phyloP scores from a whole-genome alignment of 2,329 filamentous ascomycete species.

The Cyphellophora attinorum region DNA sequence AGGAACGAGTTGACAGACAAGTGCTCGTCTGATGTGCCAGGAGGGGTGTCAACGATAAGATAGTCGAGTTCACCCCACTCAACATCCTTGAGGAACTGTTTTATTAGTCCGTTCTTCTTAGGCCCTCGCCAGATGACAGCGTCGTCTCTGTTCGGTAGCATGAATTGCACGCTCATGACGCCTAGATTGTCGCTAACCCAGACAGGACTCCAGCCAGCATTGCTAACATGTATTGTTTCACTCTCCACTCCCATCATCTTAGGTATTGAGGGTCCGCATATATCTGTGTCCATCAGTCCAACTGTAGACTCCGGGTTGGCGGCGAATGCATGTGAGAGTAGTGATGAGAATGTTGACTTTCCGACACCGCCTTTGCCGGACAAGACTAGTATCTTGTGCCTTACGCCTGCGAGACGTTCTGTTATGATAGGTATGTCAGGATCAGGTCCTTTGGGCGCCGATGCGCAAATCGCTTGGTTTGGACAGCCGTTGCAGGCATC shows the following conservation, averaged over 20 bases:
- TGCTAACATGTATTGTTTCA: slow-evolving; percentile 90
- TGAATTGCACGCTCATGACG: slow-evolving; percentile 97
- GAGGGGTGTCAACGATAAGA: slow-evolving; percentile 86
- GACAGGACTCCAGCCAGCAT: slow-evolving; percentile 84
- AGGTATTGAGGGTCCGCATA: slow-evolving; percentile 89
- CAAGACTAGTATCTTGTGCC: slow-evolving; percentile 86
- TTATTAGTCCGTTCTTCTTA: slow-evolving; percentile 98
- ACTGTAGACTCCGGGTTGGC: slow-evolving; percentile 68
- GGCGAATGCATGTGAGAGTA: slow-evolving; percentile 84
- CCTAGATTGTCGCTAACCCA: slow-evolving; percentile 91
- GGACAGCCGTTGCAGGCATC: slow-evolving; percentile 92
- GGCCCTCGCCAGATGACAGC: slow-evolving; percentile 95
- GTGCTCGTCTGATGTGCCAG: slow-evolving; percentile 92
- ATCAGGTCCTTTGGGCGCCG: slow-evolving; percentile 88
- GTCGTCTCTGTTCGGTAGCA: slow-evolving; percentile 87
- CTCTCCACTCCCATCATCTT: slow-evolving; percentile 88
- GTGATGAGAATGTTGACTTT: slow-evolving; percentile 85
- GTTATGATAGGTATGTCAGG: slow-evolving; percentile 87
- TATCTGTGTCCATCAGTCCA: slow-evolving; percentile 96
- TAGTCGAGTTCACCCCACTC: slow-evolving; percentile 96
- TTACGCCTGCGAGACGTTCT: slow-evolving; percentile 67
- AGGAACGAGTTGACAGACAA: slow-evolving; percentile 86
- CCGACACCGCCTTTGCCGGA: slow-evolving; percentile 95
- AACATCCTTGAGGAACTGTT: slow-evolving; percentile 95
- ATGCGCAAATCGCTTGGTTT: slow-evolving; percentile 90